Base-by-base conservation (phyloP, 441 rosid genomes). In the Macaranga tanarius region DNA sequence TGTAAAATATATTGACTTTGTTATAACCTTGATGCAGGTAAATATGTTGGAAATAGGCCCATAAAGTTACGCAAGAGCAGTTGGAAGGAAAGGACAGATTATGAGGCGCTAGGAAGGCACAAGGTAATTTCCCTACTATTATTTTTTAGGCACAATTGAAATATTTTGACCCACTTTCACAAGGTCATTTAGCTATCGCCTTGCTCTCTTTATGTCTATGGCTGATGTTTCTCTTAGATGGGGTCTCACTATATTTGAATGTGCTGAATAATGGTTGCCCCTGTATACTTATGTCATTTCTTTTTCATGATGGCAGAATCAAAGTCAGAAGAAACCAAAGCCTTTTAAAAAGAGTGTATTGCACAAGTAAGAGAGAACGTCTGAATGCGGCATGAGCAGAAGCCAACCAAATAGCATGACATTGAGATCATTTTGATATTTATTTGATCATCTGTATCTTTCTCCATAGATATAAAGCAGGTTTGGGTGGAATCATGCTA, bases 31-130 rank as follows among this genome's bases (percentile, higher is more conserved):
- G 38, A n/a, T 65, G 64, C 86, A 95, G 99, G 98, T 62, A 95
- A 92, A 79, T 95, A 95, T 75, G 98, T 95, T 38, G 99, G 99
- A 68, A 95, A 95, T 75, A 85, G 99, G 44, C 99, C 98, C 0
- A 92, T 95, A 69, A 95, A 92, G 73, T 83, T 95, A 65, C 85
- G 98, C 10, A 95, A 95, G 86, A 95, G 99, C 86, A 95, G 89
- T 78, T 95, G 99, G 98, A 91, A 81, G 83, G 98, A 95, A 78
- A 90, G 99, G 72, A 95, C 84, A 62, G 97, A 95, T 65, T 65
- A 70, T 69, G 91, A 86, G 0, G 96, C 97, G 44, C 73, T 88
- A 4, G 95, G 60, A 59, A 88, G 86, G 73, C 98, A 87, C 4
- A 95, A 89, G 99, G 97, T 82, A 48, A 79, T 0, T 5, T 34